phyloP scores from a whole-genome alignment of 2,329 filamentous ascomycete genomes.

The Pseudogymnoascus pannorum region DNA sequence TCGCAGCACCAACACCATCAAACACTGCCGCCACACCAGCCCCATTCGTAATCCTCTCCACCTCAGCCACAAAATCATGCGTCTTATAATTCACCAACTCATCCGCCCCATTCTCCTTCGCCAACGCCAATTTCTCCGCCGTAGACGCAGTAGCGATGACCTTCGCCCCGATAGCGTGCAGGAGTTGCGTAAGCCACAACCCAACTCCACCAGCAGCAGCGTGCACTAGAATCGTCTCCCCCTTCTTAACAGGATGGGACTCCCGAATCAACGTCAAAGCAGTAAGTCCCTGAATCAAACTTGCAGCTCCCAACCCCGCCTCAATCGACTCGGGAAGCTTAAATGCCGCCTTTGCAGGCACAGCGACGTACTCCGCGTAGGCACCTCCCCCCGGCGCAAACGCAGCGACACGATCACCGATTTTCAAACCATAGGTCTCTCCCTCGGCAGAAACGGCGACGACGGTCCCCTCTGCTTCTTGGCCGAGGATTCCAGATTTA shows the following conservation, averaged over 20 bases:
- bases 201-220: slow-evolving; percentile 81
- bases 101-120: slow-evolving; percentile 62
- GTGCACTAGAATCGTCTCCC: slow-evolving; percentile 77
- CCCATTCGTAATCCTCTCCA: slow-evolving; percentile 63
- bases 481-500: slow-evolving; percentile 70
- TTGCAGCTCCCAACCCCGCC: slow-evolving; percentile 58
- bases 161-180: slow-evolving; percentile 64
- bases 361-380: slow-evolving; percentile 51
- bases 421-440: slow-evolving; percentile 45
- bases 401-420: slow-evolving; percentile 67
- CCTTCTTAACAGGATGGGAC: slow-evolving; percentile 60
- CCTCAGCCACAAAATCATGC: slow-evolving; percentile 48
- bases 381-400: slow-evolving; percentile 38
- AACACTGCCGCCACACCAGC: slow-evolving; percentile 72
- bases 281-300: slow-evolving; percentile 74
- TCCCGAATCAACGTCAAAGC: slow-evolving; percentile 74
- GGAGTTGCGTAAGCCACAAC: slow-evolving; percentile 65
- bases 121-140: slow-evolving; percentile 63
- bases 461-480: slow-evolving; percentile 69
- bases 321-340: slow-evolving; percentile 56
- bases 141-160: slow-evolving; percentile 75
- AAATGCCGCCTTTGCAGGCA: slow-evolving; percentile 47
- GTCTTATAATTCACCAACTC: slow-evolving; percentile 65
- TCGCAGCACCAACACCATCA: slow-evolving; percentile 78
- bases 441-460: slow-evolving; percentile 50